phyloP scores from a whole-genome alignment of 2,329 filamentous ascomycete species.

The Phialophora expanda region DNA sequence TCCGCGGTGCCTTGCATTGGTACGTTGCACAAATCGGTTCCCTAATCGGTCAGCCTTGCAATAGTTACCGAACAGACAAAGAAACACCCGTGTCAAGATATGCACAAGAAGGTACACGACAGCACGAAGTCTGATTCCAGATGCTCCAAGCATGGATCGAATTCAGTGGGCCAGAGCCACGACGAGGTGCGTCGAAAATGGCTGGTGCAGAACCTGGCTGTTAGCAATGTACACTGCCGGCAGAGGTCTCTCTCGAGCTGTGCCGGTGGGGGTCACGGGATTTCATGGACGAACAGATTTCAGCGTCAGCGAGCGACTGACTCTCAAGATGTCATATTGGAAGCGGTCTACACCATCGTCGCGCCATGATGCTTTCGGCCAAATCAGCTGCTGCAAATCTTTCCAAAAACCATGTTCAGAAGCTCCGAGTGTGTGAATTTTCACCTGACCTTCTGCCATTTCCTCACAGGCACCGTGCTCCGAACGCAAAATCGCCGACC shows the following conservation, averaged over 20 bases:
- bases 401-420: not conserved
- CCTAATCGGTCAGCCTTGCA: constrained; percentile 30
- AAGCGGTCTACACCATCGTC: not conserved
- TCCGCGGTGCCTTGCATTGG: constrained; percentile 24
- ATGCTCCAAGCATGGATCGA: not conserved
- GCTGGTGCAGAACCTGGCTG: not conserved
- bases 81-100: constrained; percentile 30
- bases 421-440: not conserved
- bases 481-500: not conserved
- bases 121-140: not conserved
- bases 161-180: not conserved
- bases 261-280: not conserved
- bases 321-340: not conserved
- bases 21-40: constrained; percentile 22
- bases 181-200: not conserved
- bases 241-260: not conserved
- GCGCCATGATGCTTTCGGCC: not conserved
- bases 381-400: not conserved
- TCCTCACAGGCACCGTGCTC: not conserved
- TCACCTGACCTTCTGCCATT: not conserved
- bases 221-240: not conserved
- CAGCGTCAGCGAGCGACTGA: not conserved
- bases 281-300: not conserved
- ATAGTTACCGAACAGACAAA: constrained; percentile 34
- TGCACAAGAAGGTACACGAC: constrained; percentile 20